Base-by-base conservation (phyloP, 2,329 filamentous ascomycete genomes). In the Leptodontidium sp. region DNA sequence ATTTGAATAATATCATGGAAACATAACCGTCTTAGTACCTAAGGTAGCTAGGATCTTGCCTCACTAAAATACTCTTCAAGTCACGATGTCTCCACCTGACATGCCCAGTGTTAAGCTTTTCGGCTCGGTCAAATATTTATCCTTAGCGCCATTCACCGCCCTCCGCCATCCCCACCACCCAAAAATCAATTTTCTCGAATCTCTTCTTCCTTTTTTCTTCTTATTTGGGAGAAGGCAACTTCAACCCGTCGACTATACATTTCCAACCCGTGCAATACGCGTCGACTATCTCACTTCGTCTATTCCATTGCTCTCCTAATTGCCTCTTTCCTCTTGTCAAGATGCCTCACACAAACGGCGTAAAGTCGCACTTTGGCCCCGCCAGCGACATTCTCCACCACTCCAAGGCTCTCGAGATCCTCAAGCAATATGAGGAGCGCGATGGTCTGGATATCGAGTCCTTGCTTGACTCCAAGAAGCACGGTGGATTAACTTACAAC, bases 401-500 rank as follows among this genome's bases (percentile, higher is more conserved):
- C 85, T 84, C 86, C 79, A 91, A 86, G 79, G 96, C 95, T 73
- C 83, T 94, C 72, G 91, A 97, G 78, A 83, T 94, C 74, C 87
- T 98, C 80, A 87, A 92, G 81, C 89, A 95, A 79, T 98, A 97
- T 82, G 80, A 90, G 74, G 86, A 87, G 80, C 86, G 84, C 76
- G 96, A 99, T 88, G 96, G 96, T 69, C 91, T 99, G 77, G 89
- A 93, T 80, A 89, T 97, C 78, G 86, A 93, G 79, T 90, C 93
- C 73, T 87, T 99, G 76, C 89, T 98, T 81, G 92, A 99, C 84
- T 94, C 95, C 74, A 91, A 92, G 84, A 91, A 91, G 82, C 93
- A 94, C 79, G 96, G 96, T 71, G 96, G 96, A 78, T 87, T 99
- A 78, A 98, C 95, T 69, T 99, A 98, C 88, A 99, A 99, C 83